Percentiles rank a stretch among this genome's conserved stretches.
Conservation (phyloP, 2,329 filamentous ascomycete species). For the Phialophora expanda region DNA sequence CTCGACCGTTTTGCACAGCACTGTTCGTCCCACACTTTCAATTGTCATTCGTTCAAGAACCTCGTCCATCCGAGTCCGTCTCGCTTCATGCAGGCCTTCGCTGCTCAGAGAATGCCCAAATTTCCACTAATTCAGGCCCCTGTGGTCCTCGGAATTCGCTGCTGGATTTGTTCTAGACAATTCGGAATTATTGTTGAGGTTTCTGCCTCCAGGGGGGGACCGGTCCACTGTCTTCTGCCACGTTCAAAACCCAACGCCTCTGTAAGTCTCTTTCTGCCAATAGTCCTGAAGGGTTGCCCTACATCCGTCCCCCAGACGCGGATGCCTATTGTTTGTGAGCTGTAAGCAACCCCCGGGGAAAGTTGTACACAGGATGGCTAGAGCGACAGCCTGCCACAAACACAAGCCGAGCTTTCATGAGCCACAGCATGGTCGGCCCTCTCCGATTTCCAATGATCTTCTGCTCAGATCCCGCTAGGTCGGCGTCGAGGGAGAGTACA, state of each 20-base stretch:
- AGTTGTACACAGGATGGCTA: constrained; percentile 26
- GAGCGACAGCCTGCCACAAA: constrained; percentile 15
- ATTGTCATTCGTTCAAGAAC: not conserved
- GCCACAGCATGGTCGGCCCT: constrained; percentile 10
- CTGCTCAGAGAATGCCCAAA: not conserved
- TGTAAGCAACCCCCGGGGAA: constrained; percentile 25
- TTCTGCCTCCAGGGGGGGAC: not conserved
- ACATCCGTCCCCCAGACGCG: constrained; percentile 10
- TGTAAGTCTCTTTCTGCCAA: not conserved
- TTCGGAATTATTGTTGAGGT: constrained; percentile 4
- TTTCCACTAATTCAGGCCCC: not conserved
- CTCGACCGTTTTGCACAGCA: not conserved
- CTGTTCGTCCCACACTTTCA: not conserved
- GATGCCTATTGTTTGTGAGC: constrained; percentile 19
- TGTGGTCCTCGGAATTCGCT: not conserved
- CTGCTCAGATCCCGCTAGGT: not conserved
- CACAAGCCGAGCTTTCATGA: constrained; percentile 1
- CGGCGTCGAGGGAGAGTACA: not conserved
- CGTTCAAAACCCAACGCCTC: constrained; percentile 4
- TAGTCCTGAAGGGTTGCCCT: constrained; percentile 1
- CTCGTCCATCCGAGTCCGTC: not conserved
- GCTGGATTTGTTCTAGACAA: constrained; percentile 8
- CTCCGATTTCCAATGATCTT: not conserved
- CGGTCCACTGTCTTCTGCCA: constrained; percentile 19
- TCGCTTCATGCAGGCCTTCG: not conserved